Percentiles rank a stretch among this genome's conserved stretches.
Conservation (phyloP, 2,329 filamentous ascomycete genomes). For the Fusarium sublunatum region DNA sequence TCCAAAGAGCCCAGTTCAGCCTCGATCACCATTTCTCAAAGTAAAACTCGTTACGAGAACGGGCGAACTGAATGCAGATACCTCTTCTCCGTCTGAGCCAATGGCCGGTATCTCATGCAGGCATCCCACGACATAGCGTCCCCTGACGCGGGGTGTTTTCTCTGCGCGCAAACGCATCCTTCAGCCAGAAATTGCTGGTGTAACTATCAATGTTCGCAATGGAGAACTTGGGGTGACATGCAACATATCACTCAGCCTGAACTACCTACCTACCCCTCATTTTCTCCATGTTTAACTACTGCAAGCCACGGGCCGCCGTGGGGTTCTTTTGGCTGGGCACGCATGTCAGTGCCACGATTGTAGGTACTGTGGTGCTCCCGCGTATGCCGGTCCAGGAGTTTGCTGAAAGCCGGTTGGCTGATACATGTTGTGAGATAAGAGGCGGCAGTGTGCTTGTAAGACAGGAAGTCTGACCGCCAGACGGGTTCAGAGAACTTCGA, state of each 20-base stretch:
- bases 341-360: conserved; percentile 13
- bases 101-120: conserved; percentile 20
- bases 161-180: conserved; percentile 6
- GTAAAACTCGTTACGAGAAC: conserved; percentile 34
- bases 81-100: conserved; percentile 7
- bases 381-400: conserved; percentile 2
- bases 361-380: conserved; percentile 8
- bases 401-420: conserved; percentile 4
- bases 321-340: conserved; percentile 23
- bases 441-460: not conserved
- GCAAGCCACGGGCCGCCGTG: conserved; percentile 43
- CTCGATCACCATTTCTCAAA: conserved; percentile 31
- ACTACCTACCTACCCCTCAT: conserved; percentile 38
- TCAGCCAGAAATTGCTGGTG: not conserved
- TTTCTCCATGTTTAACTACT: conserved; percentile 44
- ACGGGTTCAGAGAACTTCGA: not conserved
- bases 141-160: conserved; percentile 27
- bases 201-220: conserved; percentile 21
- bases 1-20: conserved; percentile 24
- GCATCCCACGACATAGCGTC: conserved; percentile 22
- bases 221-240: conserved; percentile 8
- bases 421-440: not conserved
- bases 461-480: no score
- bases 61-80: conserved; percentile 21
- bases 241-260: conserved; percentile 13